phyloP scores from a whole-genome alignment of 495 filamentous ascomycete species.

The Hypoxylon lienhwacheense region DNA sequence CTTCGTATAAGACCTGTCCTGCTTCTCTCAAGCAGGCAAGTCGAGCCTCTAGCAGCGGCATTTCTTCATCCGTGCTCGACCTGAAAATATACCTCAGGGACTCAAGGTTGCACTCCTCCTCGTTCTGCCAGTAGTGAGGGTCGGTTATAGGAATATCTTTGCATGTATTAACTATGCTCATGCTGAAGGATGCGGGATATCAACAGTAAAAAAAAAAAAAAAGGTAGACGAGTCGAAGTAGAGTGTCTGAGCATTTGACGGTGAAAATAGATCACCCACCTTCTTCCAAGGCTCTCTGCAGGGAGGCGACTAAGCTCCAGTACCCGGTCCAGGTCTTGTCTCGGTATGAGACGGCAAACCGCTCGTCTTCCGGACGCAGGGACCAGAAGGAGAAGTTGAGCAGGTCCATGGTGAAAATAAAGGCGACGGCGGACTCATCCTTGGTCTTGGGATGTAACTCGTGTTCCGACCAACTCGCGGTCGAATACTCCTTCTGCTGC shows the following conservation, averaged over 20 bases:
- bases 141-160: conserved; percentile 85
- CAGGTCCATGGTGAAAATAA: conserved; percentile 96
- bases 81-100: conserved; percentile 77
- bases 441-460: conserved; percentile 85
- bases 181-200: neutral
- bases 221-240: neutral
- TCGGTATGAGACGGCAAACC: conserved; percentile 79
- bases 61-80: conserved; percentile 81
- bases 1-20: conserved; percentile 79
- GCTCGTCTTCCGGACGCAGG: conserved; percentile 58
- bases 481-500: conserved; percentile 80
- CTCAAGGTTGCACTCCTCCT: conserved; percentile 74
- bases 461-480: conserved; percentile 81
- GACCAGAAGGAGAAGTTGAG: conserved; percentile 98
- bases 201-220: neutral
- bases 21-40: conserved; percentile 82
- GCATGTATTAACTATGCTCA: conserved; percentile 28
- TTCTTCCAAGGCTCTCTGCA: conserved; percentile 89
- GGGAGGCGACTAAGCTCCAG: conserved; percentile 85
- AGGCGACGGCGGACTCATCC: conserved; percentile 76
- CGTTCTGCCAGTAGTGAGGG: conserved; percentile 82
- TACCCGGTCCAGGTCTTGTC: conserved; percentile 89
- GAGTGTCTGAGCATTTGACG: conserved; percentile 2
- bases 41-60: conserved; percentile 80
- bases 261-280: conserved; percentile 50